Conservation (phyloP, 345 rosid genomes). For the Gossypium herbaceum region DNA sequence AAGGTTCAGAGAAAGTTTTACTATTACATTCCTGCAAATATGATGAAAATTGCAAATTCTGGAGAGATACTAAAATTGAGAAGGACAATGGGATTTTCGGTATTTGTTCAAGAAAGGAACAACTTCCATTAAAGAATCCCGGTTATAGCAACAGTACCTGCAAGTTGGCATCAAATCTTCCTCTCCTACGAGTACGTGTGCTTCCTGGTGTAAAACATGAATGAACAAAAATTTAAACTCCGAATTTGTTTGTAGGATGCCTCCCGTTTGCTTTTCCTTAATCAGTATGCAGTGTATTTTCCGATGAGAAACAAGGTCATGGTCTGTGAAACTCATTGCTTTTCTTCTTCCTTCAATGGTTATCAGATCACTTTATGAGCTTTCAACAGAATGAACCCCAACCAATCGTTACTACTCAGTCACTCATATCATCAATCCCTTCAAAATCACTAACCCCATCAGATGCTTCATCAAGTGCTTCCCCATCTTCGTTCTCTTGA, state of each 20-base stretch:
- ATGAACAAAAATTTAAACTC: background rate
- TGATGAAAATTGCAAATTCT: too few species aligned
- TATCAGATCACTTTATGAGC: background rate
- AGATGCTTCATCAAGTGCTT: slow-evolving; percentile 28
- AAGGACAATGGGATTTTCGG: too few species aligned
- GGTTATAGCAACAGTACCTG: background rate
- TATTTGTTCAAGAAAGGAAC: too few species aligned
- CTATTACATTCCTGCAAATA: background rate
- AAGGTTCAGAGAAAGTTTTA: background rate
- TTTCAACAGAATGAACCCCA: background rate
- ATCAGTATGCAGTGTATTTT: background rate
- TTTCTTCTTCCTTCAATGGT: background rate
- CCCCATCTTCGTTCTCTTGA: slow-evolving; percentile 26
- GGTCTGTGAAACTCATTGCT: background rate
- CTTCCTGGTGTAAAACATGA: background rate
- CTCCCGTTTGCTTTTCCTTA: background rate
- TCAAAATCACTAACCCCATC: slow-evolving; percentile 41
- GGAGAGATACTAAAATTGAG: too few species aligned
- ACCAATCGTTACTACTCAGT: slow-evolving; percentile 17
- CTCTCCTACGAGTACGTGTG: background rate
- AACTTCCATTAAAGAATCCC: background rate
- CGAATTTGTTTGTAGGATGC: background rate
- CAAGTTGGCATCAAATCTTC: background rate
- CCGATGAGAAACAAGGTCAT: background rate
- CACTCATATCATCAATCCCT: slow-evolving; percentile 50